Percentiles rank a stretch among this genome's conserved stretches.
Conservation (phyloP, 345 rosid species). For the Populus pruinosa region DNA sequence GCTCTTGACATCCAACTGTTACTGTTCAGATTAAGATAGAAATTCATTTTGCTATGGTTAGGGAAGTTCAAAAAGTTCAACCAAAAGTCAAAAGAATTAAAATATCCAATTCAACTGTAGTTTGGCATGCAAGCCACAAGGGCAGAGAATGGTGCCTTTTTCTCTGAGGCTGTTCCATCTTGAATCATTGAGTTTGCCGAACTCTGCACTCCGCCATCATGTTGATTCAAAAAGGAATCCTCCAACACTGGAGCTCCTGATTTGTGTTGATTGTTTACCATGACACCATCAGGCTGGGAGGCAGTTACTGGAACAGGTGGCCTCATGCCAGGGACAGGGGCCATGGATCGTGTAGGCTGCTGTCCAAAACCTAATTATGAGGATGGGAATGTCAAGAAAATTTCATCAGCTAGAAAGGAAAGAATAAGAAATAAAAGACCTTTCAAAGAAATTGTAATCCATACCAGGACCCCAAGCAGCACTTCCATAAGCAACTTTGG, state of each 20-base stretch:
- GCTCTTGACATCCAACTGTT: neutral
- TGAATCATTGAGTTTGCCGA: conserved; percentile 38
- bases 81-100: neutral
- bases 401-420: conserved; percentile 15
- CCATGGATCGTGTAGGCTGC: conserved; percentile 53
- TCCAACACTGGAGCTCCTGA: conserved; percentile 42
- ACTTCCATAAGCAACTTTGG: conserved; percentile 59
- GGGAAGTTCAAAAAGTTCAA: neutral
- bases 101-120: neutral
- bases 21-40: too few relatives aligned
- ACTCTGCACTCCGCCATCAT: conserved; percentile 39
- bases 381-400: conserved; percentile 16
- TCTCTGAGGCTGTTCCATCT: conserved; percentile 45
- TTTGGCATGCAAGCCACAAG: neutral
- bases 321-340: conserved; percentile 57
- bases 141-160: conserved; percentile 46
- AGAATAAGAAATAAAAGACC: conserved; percentile 12
- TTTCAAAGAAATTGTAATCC: conserved; percentile 21
- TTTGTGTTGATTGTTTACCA: conserved; percentile 48
- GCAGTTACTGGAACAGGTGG: conserved; percentile 54
- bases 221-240: conserved; percentile 59
- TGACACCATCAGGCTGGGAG: conserved; percentile 41
- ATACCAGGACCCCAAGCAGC: conserved; percentile 83
- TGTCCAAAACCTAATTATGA: conserved; percentile 59
- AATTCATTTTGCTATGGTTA: too few relatives aligned